Evolutionary conservation across 768 basidiomycete genomes (phyloP).

Genomic region (Hysterangium stoloniferum): DNA sequence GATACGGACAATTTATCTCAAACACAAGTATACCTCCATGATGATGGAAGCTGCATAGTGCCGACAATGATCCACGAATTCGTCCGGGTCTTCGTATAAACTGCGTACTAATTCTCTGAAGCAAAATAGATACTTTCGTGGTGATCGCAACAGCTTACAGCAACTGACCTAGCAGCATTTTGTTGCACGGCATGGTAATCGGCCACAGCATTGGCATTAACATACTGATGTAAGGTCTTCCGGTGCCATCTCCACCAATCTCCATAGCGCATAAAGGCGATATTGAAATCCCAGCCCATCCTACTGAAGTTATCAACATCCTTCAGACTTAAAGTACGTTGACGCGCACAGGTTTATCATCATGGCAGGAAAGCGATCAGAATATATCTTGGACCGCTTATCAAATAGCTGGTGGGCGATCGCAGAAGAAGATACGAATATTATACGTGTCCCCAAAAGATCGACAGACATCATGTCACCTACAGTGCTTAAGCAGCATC

Average conservation of each 20-base stretch:
- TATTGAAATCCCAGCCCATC: slow-evolving; percentile 1
- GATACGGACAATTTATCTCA: no score
- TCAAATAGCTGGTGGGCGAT: no score
- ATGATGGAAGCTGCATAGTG: slow-evolving; percentile 7
- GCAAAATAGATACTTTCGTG: background rate
- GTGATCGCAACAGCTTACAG: background rate
- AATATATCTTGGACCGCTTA: no score
- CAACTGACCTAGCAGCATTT: background rate
- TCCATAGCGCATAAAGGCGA: slow-evolving; percentile 11
- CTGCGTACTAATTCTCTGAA: background rate
- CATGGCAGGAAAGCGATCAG: no score
- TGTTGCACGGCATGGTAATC: slow-evolving; percentile 8
- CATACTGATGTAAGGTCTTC: slow-evolving; percentile 13
- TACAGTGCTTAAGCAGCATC: no score
- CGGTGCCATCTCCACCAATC: slow-evolving; percentile 16
- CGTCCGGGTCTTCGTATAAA: background rate
- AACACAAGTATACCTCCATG: slow-evolving; percentile 6
- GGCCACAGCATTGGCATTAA: slow-evolving; percentile 9
- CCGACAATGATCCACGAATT: background rate
- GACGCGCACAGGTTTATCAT: no score
- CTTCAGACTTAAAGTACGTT: no score
- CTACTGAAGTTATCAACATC: no score
- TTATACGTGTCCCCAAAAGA: no score
- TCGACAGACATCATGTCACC: no score
- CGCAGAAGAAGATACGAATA: no score